These are phyloP conservation scores for Schizopora paradoxa DNA, from an alignment of 1,284 basidiomycete genomes.

Conservation along the genomic window DNA sequence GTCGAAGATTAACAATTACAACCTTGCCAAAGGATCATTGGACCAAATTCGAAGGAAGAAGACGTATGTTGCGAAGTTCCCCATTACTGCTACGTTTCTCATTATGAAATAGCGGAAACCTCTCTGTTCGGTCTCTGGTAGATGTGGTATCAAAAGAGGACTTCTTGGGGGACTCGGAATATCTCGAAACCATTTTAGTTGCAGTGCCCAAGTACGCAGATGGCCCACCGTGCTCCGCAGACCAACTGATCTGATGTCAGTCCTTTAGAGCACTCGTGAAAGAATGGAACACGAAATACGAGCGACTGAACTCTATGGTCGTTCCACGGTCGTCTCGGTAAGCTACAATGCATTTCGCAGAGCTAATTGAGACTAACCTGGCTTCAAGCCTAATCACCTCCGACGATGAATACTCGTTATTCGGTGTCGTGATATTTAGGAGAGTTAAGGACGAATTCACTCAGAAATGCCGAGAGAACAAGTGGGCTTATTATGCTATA, in stretches of 20 bases:
- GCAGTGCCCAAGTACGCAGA: conserved; percentile 84
- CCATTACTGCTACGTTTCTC: conserved; percentile 6
- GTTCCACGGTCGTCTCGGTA: conserved; percentile 93
- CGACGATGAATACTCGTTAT: conserved; percentile 89
- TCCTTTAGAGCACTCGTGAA: conserved; percentile 73
- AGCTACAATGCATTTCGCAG: conserved; percentile 25
- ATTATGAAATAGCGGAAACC: conserved; percentile 68
- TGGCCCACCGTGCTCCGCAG: conserved; percentile 11
- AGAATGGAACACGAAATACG: conserved; percentile 89
- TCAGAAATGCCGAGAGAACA: conserved; percentile 94
- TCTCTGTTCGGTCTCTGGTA: conserved; percentile 82
- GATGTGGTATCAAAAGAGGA: conserved; percentile 85
- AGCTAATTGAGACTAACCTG: conserved; percentile 14
- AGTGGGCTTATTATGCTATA: conserved; percentile 41
- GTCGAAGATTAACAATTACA: conserved; percentile 88
- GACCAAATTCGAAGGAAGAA: conserved; percentile 94
- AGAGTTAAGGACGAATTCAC: conserved; percentile 89
- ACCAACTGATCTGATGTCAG: conserved; percentile 7
- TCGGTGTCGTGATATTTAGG: conserved; percentile 87
- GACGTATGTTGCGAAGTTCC: conserved; percentile 49
- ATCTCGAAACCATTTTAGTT: conserved; percentile 88
- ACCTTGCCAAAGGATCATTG: conserved; percentile 89
- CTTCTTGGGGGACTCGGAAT: conserved; percentile 86
- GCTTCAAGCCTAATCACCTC: conserved; percentile 54
- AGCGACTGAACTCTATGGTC: conserved; percentile 84